Evolutionary conservation across 768 basidiomycete species (phyloP).

Genomic region (Hypholoma fasciculare): DNA sequence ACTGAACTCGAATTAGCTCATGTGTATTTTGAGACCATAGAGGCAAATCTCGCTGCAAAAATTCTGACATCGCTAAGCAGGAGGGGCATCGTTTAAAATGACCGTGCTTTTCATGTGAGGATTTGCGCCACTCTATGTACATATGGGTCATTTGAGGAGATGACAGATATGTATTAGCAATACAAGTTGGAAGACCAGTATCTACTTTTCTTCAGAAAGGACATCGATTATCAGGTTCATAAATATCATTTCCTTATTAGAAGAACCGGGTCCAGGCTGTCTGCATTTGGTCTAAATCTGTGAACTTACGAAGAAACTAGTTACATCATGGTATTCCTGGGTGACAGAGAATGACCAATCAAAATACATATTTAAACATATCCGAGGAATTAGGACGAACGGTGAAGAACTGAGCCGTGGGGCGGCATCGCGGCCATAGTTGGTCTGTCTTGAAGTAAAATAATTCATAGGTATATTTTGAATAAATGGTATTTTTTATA

Average conservation of each 20-base stretch:
- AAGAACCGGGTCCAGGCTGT: not conserved
- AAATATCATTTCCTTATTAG: no score
- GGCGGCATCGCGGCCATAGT: not conserved
- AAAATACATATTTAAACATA: not conserved
- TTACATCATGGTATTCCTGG: conserved; percentile 4
- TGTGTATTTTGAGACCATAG: not conserved
- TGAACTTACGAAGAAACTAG: not conserved
- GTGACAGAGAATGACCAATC: not conserved
- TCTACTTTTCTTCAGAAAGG: not conserved
- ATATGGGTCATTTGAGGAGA: not conserved
- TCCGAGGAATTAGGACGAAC: conserved; percentile 6
- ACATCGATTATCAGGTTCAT: not conserved
- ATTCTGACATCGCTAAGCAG: not conserved
- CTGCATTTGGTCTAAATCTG: not conserved
- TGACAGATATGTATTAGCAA: no score
- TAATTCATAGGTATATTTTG: no score
- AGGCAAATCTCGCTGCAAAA: not conserved
- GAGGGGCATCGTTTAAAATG: not conserved
- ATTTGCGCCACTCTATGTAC: not conserved
- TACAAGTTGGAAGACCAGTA: no score
- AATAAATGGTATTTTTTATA: no score
- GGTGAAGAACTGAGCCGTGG: conserved; percentile 4
- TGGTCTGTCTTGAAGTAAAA: no score
- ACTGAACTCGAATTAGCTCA: not conserved
- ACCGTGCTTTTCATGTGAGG: not conserved